Base-by-base conservation (phyloP, 805 yeast species). In the Nakazawaea populi region DNA sequence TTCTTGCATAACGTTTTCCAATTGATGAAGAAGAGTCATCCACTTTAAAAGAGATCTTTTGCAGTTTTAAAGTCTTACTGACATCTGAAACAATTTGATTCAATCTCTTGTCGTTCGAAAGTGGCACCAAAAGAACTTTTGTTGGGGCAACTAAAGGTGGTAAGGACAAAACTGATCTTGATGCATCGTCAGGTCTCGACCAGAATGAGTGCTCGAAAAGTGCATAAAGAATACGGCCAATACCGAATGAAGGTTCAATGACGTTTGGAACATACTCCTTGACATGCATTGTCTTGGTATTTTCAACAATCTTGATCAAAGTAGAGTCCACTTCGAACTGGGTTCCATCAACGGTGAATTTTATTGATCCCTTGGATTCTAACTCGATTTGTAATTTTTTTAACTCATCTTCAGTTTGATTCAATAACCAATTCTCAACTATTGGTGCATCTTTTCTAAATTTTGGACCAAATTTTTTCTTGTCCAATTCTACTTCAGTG, bases 231-330 rank as follows among this genome's bases (percentile, higher is more conserved):
- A 95, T 89, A 75, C 99, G 91, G 54, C 99, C 99, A 66, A 94
- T 86, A 80, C 99, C 99, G 65, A 94, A 94, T 6, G 99, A 94
- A 55, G 99, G 99, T 75, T 94, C 99, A 63, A 94, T 94, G 55
- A 94, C 99, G 67, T 88, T 90, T 55, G 99, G 99, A 58, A 89
- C 88, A 73, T 73, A 94, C 74, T 95, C 99, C 66, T 98, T 88
- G 52, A 94, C 77, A 68, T 91, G 96, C 72, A 89, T 96, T 47
- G 85, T 84, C 65, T 82, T 85, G 50, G 85, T 82, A 66, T 80
- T 85, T 74, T 87, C 82, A 60, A 79, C 88, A 64, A 94, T 89
- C 57, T 76, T 75, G 57, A 94, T 76, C 60, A 89, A 81, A 34
- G 82, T 80, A 51, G 73, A 69, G 60, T 85, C 96, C 54, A 94